These are phyloP conservation scores for Mycena pura DNA, from an alignment of 768 basidiomycete genomes.

Conservation along the genomic window DNA sequence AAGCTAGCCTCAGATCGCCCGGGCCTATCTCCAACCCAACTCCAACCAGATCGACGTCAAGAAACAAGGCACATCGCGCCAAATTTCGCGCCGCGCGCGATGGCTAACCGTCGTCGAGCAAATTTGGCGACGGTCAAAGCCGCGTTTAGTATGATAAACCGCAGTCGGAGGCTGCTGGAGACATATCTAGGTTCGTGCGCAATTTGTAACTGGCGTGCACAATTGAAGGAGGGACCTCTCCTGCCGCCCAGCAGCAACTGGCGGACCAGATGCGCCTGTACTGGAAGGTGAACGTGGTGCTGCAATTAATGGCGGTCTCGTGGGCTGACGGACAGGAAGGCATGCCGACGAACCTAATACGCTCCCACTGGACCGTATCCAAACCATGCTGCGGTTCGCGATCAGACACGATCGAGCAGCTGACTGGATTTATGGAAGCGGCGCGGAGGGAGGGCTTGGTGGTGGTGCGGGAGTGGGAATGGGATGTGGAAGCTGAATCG, in stretches of 20 bases:
- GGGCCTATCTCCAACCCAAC: too few relatives aligned
- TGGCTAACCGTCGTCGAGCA: constrained; percentile 26
- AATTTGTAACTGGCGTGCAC: background rate
- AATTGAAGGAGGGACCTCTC: constrained; percentile 6
- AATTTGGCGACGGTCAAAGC: constrained; percentile 57
- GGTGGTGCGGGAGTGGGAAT: constrained; percentile 63
- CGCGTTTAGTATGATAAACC: constrained; percentile 66
- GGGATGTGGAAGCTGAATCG: constrained; percentile 68
- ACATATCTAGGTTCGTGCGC: constrained; percentile 68
- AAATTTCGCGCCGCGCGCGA: background rate
- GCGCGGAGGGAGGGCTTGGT: constrained; percentile 81
- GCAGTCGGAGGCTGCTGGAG: constrained; percentile 68
- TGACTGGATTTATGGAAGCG: constrained; percentile 81
- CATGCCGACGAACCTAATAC: constrained; percentile 89
- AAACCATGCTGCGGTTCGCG: constrained; percentile 85
- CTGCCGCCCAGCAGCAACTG: constrained; percentile 74
- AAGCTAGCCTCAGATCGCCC: constrained; percentile 62
- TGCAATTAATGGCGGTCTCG: background rate
- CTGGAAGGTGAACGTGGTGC: constrained; percentile 75
- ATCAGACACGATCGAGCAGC: constrained; percentile 85
- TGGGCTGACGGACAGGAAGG: constrained; percentile 54
- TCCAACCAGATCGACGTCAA: constrained; percentile 43
- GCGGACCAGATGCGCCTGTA: constrained; percentile 87
- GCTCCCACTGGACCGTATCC: constrained; percentile 80
- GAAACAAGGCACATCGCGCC: constrained; percentile 28